Evolutionary conservation across 768 basidiomycete genomes (phyloP).

Genomic region (Calocybe indica): DNA sequence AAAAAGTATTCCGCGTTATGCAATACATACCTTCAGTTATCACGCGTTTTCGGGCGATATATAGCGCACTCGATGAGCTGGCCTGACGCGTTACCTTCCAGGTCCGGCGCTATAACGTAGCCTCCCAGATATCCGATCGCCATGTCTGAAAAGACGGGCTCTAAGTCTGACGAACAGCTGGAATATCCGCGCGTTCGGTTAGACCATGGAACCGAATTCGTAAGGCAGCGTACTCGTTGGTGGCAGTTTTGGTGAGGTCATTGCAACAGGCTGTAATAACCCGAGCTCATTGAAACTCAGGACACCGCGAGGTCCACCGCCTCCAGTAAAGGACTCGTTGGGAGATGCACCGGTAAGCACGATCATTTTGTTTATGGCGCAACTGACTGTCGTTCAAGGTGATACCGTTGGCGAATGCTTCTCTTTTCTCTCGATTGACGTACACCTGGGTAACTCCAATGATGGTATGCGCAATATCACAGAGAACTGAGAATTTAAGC

Average conservation of each 20-base stretch:
- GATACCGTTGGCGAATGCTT: conserved; percentile 56
- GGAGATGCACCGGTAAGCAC: conserved; percentile 44
- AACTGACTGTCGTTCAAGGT: conserved; percentile 20
- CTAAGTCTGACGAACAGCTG: neutral
- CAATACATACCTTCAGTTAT: too few species aligned
- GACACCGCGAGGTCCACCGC: conserved; percentile 55
- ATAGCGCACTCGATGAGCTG: too few species aligned
- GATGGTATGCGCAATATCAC: conserved; percentile 30
- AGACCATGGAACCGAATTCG: conserved; percentile 32
- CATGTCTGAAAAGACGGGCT: too few species aligned
- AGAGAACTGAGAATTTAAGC: neutral
- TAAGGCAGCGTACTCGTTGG: conserved; percentile 40
- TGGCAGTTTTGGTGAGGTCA: conserved; percentile 48
- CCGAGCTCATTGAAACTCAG: conserved; percentile 19
- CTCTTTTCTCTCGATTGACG: conserved; percentile 51
- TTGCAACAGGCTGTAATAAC: neutral
- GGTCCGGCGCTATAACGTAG: too few species aligned
- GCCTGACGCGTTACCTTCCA: too few species aligned
- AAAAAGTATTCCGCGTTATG: too few species aligned
- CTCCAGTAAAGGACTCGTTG: conserved; percentile 47
- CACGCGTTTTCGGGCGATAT: too few species aligned
- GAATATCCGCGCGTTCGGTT: conserved; percentile 24
- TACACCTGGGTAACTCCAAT: conserved; percentile 62
- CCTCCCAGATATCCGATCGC: too few species aligned
- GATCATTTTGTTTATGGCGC: neutral